phyloP scores from a whole-genome alignment of 1,284 basidiomycete species.

The Ganoderma meredithae region DNA sequence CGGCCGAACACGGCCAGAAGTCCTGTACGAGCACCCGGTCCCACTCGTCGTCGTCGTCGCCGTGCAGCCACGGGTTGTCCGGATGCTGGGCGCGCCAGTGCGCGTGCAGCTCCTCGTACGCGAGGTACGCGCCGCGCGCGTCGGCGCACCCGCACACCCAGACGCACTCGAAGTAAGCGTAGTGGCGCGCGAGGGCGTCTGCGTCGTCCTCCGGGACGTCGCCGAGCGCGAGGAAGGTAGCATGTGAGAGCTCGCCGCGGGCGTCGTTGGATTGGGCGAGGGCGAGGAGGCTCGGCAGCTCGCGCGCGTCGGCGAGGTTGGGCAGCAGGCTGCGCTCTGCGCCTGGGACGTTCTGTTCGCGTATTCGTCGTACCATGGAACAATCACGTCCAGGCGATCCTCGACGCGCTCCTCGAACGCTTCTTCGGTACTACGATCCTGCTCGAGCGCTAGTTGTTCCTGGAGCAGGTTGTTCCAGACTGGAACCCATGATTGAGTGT shows the following conservation, averaged over 20 bases:
- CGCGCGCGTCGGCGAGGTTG: conserved; percentile 14
- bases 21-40: neutral
- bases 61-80: neutral
- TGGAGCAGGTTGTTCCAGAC: conserved; percentile 23
- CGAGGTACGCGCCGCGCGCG: conserved; percentile 1
- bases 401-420: neutral
- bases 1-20: neutral
- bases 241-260: conserved; percentile 5
- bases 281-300: conserved; percentile 8
- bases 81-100: conserved; percentile 23
- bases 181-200: conserved; percentile 11
- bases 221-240: conserved; percentile 9
- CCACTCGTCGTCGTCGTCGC: neutral
- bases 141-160: neutral
- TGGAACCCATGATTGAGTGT: neutral
- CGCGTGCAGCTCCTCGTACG: conserved; percentile 11
- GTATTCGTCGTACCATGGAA: conserved; percentile 4
- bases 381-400: conserved; percentile 2
- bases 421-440: conserved; percentile 3
- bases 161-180: conserved; percentile 17
- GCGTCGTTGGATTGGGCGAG: conserved; percentile 17
- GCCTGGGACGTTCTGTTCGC: neutral
- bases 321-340: conserved; percentile 13
- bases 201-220: conserved; percentile 12
- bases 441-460: neutral